These are phyloP conservation scores for Citropsis articulata DNA, from an alignment of 345 rosid species.

Conservation along the genomic window DNA sequence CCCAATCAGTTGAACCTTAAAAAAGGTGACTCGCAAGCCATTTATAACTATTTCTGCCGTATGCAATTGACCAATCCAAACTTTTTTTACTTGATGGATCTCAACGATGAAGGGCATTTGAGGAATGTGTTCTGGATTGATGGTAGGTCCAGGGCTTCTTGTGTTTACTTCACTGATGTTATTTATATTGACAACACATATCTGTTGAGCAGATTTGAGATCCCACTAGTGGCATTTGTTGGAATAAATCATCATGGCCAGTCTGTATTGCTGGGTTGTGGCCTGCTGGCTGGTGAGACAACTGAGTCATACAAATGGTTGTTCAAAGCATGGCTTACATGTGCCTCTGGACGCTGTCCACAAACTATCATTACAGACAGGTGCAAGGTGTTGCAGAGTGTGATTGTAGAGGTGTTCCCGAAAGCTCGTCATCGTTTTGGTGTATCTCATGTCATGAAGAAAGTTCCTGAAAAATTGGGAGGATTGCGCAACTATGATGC, in stretches of 20 bases:
- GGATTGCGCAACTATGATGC: conserved; percentile 51
- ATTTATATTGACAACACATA: conserved; percentile 54
- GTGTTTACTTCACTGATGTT: conserved; percentile 53
- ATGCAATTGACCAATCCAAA: conserved; percentile 67
- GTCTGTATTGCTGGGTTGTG: conserved; percentile 57
- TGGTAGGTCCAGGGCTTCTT: conserved; percentile 56
- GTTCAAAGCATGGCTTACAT: conserved; percentile 57
- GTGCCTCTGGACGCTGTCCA: conserved; percentile 44
- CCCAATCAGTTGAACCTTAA: conserved; percentile 45
- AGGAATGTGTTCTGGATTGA: conserved; percentile 69
- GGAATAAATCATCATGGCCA: conserved; percentile 72
- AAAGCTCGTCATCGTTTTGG: conserved; percentile 50
- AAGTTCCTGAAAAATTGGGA: conserved; percentile 53
- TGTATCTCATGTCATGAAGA: conserved; percentile 46
- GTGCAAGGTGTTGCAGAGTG: conserved; percentile 57
- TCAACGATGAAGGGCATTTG: conserved; percentile 61
- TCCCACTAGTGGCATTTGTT: conserved; percentile 56
- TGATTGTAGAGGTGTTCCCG: conserved; percentile 54
- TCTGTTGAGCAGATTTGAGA: conserved; percentile 50
- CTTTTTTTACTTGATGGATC: conserved; percentile 69
- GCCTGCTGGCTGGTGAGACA: conserved; percentile 65
- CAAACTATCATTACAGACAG: conserved; percentile 62
- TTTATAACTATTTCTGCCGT: conserved; percentile 57
- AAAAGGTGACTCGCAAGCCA: conserved; percentile 56
- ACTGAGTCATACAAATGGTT: conserved; percentile 61